Base-by-base conservation (phyloP, 805 yeast genomes). In the Cyberlindnera americana region DNA sequence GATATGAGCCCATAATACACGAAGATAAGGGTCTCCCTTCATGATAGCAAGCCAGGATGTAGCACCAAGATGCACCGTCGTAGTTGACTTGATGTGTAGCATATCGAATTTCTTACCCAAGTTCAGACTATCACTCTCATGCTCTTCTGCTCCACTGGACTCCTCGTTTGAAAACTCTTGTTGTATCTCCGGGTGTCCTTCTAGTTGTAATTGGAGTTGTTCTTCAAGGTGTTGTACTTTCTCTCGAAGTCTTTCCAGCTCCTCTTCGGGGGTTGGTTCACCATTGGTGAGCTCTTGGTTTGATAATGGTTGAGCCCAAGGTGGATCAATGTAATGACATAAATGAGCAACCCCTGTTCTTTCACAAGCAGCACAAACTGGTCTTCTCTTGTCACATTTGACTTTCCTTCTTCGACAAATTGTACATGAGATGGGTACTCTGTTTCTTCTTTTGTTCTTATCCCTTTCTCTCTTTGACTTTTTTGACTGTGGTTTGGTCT, bases 21-120 rank as follows among this genome's bases (percentile, higher is more conserved):
- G 69, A 33, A 76, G 54, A 49, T 74, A 75, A 5, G 78, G 74
- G 47, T 76, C 82, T 49, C 78, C 78, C 52, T 76, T 70, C 65
- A 75, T 75, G 16, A 76, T 67, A 19, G 78, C 78, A 49, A 76
- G 57, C 80, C 81, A 76, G 18, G 78, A 77, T 4, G 78, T 69
- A 1, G 77, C 72, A 42, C 78, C 72, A n/a, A 68, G 46, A 52
- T 67, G 72, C 3, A 64, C 64, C 1, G 72, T 67, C 4, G 70
- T 66, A 21, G 66, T 67, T 19, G 65, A 59, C 42, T 66, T 67
- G 30, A 67, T 57, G 46, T 69, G 73, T 29, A 69, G 41, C 68
- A 68, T 67, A 47, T 69, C 72, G 40, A 69, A 69, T 41, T 66
- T 68, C 48, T 67, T 61, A 3, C 69, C 65, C 22, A 69, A 45